Evolutionary conservation across 73 alveolate species (phyloP), one percentile per base, ranked within the genome.

Genomic region (Blepharisma japonicum): DNA sequence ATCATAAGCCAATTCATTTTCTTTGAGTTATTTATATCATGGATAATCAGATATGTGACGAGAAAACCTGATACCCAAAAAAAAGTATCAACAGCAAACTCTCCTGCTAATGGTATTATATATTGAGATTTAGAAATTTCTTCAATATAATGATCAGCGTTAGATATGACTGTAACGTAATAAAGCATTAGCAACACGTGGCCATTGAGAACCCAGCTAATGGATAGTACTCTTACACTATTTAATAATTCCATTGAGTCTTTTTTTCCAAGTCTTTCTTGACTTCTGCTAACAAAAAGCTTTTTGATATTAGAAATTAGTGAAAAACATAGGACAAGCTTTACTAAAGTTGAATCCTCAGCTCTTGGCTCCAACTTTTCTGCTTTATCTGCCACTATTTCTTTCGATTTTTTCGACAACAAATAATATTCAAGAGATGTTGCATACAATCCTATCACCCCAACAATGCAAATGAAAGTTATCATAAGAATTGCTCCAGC

Each of bases 181-280:
- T 14, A 14, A 11, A 11, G 27, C n/a, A 53, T 14, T 4, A 53
- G 2, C 0, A 20, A 2, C 5, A 20, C 23, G 23, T 53, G 67
- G 3, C 67, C 67, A 53, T 14, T 11, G n/a, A 53, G 27, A 11
- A 53, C 67, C 67, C 67, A 53, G n/a, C 67, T 20, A 2, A 53
- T 53, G 23, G 27, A 14, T 53, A 53, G 4, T 2, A 53, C 67
- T 53, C 67, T 53, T 20, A 53, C 67, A 53, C n/a, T 14, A 53
- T 53, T 53, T 20, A 53, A 53, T 14, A 53, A 14, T 53, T 53
- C 67, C 23, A 53, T 32, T 18, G 74, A 20, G 74, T 61, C 74
- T 61, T 61, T 61, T 61, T 61, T 25, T 14, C 48, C 68, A 8
- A 39, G 70, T 4, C 68, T 82, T 6, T 68, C 81, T 56, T 71